These are phyloP conservation scores for Phytophthora sp. DNA, from an alignment of 352 stramenopile genomes.

Conservation along the genomic window DNA sequence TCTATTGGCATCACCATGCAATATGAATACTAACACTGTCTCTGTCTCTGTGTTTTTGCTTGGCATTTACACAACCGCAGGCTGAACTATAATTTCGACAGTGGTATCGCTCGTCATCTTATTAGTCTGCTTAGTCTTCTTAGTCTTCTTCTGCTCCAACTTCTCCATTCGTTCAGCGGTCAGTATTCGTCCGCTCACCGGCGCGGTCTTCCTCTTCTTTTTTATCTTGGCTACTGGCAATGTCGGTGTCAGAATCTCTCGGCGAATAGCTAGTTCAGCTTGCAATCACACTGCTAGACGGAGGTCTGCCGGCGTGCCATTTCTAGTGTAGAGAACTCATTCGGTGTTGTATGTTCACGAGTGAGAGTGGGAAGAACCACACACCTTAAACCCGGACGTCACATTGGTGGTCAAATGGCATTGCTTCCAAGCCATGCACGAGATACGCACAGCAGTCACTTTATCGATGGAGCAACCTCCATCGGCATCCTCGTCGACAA, in stretches of 20 bases:
- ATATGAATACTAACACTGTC: no score
- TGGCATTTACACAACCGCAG: no score
- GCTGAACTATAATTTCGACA: no score
- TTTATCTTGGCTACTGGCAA: neutral
- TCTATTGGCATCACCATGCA: no score
- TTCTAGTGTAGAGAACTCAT: neutral
- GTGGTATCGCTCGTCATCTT: no score
- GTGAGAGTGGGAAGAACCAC: neutral
- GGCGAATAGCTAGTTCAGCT: neutral
- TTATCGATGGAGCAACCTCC: constrained; percentile 5
- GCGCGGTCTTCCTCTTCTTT: neutral
- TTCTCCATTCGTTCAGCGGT: no score
- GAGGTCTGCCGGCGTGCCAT: neutral
- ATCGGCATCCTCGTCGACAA: neutral
- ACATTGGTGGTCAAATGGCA: neutral
- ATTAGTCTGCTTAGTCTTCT: no score
- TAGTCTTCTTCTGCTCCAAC: no score
- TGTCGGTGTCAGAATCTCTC: neutral
- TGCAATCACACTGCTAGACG: neutral
- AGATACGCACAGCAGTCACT: neutral
- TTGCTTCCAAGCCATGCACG: neutral
- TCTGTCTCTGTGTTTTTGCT: no score
- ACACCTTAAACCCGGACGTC: neutral
- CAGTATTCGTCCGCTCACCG: neutral
- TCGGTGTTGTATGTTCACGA: neutral